Evolutionary conservation across 176 grass and related monocot species (phyloP).

Genomic region (Lolium rigidum): DNA sequence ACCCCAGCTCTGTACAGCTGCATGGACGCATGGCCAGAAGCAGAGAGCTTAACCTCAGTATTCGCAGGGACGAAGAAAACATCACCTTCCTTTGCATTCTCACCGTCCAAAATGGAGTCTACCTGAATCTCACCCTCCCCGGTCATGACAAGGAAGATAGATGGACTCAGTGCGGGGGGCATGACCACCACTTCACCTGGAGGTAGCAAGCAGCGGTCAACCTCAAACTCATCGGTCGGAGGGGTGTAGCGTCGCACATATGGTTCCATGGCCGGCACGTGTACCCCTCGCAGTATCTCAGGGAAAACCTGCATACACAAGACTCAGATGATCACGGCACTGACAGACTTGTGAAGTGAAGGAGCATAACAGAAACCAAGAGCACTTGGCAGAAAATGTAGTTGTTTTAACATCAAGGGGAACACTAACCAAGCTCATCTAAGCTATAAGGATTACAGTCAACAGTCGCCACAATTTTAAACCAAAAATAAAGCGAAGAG

Average conservation of each 20-base stretch:
- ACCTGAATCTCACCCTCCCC: constrained; percentile 60
- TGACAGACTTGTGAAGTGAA: constrained; percentile 7
- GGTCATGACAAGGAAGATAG: constrained; percentile 67
- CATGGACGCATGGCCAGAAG: constrained; percentile 37
- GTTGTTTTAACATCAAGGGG: constrained; percentile 5
- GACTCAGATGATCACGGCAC: not conserved
- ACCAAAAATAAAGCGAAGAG: not conserved
- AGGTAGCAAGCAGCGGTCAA: constrained; percentile 56
- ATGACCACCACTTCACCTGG: constrained; percentile 53
- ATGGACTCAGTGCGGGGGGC: constrained; percentile 66
- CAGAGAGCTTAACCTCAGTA: constrained; percentile 62
- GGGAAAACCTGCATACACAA: constrained; percentile 61
- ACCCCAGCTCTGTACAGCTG: constrained; percentile 77
- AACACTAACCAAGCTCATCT: not conserved
- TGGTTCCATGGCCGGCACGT: constrained; percentile 36
- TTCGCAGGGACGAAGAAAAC: constrained; percentile 72
- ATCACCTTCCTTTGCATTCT: constrained; percentile 63
- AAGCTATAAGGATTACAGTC: not conserved
- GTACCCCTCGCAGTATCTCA: constrained; percentile 64
- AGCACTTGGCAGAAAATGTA: not conserved
- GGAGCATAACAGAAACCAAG: not conserved
- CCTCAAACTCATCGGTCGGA: constrained; percentile 91
- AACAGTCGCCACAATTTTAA: not conserved
- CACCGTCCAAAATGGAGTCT: constrained; percentile 30
- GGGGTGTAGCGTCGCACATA: constrained; percentile 73